These are phyloP conservation scores for Diaporthe citrichinensis DNA, from an alignment of 2,329 filamentous ascomycete species.

Conservation along the genomic window DNA sequence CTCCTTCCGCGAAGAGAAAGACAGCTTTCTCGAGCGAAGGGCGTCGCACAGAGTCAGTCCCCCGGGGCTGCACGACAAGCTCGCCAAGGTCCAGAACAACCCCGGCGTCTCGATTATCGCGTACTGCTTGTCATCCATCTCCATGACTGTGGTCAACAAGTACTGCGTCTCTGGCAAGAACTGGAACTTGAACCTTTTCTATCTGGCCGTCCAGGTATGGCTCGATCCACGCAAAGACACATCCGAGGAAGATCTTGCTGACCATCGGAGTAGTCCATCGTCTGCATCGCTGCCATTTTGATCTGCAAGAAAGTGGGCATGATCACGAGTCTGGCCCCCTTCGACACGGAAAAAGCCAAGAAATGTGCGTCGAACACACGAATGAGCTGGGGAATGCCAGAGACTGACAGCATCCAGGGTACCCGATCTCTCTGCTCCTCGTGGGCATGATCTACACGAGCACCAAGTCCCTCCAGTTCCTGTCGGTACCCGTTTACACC, in stretches of 20 bases:
- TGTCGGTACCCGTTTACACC: slow-evolving; percentile 98
- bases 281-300: slow-evolving; percentile 89
- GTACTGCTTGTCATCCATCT: slow-evolving; percentile 96
- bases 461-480: slow-evolving; percentile 94
- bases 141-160: slow-evolving; percentile 99
- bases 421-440: slow-evolving; percentile 93
- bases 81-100: slow-evolving; percentile 77
- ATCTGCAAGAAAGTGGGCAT: slow-evolving; percentile 84
- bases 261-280: slow-evolving; percentile 75
- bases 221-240: background rate
- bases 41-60: slow-evolving; percentile 54
- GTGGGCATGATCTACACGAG: slow-evolving; percentile 99
- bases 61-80: slow-evolving; percentile 53
- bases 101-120: slow-evolving; percentile 85
- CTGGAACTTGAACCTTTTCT: slow-evolving; percentile 98
- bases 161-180: slow-evolving; percentile 91
- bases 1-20: slow-evolving; percentile 66
- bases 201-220: slow-evolving; percentile 90
- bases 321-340: slow-evolving; percentile 85
- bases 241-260: slow-evolving; percentile 35
- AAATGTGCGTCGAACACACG: slow-evolving; percentile 76
- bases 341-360: slow-evolving; percentile 89
- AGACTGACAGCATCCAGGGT: slow-evolving; percentile 72
- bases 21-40: slow-evolving; percentile 63
- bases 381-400: background rate